phyloP scores from a whole-genome alignment of 345 rosid genomes.

The Cochlearia excelsa region DNA sequence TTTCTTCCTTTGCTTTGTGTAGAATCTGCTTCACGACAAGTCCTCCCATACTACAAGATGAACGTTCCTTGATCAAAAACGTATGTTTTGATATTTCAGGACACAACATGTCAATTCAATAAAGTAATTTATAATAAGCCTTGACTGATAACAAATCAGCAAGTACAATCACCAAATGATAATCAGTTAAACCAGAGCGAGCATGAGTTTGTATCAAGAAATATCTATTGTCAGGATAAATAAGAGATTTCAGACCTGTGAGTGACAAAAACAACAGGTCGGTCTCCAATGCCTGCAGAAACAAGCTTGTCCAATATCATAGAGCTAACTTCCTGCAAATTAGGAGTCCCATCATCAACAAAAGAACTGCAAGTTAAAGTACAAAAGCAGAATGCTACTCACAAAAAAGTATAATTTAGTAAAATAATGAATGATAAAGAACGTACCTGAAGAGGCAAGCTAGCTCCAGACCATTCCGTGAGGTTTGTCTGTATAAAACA shows the following conservation, averaged over 20 bases:
- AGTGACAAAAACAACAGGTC: constrained; percentile 97
- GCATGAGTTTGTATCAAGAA: constrained; percentile 1
- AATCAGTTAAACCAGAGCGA: background rate
- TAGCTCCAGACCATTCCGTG: constrained; percentile 94
- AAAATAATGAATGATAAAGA: background rate
- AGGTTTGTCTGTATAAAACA: constrained; percentile 77
- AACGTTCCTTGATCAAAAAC: constrained; percentile 20
- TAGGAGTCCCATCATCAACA: constrained; percentile 19
- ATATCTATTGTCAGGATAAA: constrained; percentile 4
- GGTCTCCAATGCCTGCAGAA: constrained; percentile 87
- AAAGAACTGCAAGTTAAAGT: constrained; percentile 10
- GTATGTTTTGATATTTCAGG: constrained; percentile 6
- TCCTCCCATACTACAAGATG: constrained; percentile 89
- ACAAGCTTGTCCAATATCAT: constrained; percentile 71
- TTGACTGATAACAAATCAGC: constrained; percentile 3
- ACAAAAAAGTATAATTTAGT: background rate
- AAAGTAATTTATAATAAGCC: background rate
- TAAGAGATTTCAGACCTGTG: constrained; percentile 59
- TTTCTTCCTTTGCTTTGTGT: constrained; percentile 79
- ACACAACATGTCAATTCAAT: constrained; percentile 2
- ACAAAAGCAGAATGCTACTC: constrained; percentile 6
- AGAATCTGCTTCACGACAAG: constrained; percentile 95
- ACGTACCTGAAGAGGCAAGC: constrained; percentile 90
- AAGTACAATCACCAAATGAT: background rate
- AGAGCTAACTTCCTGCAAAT: constrained; percentile 84